A percentile compares a stretch with the other conserved stretches of the same genome.
These are phyloP conservation scores for Melaleuca quinquenervia DNA, from an alignment of 345 rosid species.

Conservation along the genomic window DNA sequence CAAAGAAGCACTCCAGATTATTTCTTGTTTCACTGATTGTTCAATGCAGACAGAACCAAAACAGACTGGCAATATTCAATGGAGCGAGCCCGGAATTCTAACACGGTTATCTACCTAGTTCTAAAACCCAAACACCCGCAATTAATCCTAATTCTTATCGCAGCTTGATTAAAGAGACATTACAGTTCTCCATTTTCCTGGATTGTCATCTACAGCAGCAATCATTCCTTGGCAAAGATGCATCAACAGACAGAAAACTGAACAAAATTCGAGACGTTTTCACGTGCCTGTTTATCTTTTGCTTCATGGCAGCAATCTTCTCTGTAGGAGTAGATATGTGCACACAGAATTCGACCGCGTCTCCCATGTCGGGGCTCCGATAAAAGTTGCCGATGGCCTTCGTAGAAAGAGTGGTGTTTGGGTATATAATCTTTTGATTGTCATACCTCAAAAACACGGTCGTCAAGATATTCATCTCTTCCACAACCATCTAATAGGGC, in stretches of 20 bases:
- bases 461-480: conserved; percentile 27
- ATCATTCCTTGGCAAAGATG: neutral
- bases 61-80: neutral
- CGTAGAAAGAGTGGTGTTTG: conserved; percentile 11
- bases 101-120: neutral
- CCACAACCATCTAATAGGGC: conserved; percentile 11
- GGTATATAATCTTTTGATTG: conserved; percentile 15
- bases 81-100: neutral
- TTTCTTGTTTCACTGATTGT: neutral
- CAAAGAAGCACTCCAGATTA: neutral
- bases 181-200: neutral
- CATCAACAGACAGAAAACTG: neutral
- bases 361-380: conserved; percentile 32
- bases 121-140: neutral
- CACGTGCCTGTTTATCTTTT: conserved; percentile 9
- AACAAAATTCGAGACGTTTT: neutral
- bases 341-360: conserved; percentile 16
- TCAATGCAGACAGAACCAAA: neutral
- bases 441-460: conserved; percentile 22
- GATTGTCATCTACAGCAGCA: neutral
- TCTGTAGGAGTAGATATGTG: conserved; percentile 15
- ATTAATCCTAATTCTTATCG: neutral
- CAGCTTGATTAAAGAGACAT: neutral
- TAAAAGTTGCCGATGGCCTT: conserved; percentile 25
- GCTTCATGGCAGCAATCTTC: conserved; percentile 13